These are phyloP conservation scores for Suhomyces panamericanus DNA, from an alignment of 1,139 yeast species.

Conservation along the genomic window DNA sequence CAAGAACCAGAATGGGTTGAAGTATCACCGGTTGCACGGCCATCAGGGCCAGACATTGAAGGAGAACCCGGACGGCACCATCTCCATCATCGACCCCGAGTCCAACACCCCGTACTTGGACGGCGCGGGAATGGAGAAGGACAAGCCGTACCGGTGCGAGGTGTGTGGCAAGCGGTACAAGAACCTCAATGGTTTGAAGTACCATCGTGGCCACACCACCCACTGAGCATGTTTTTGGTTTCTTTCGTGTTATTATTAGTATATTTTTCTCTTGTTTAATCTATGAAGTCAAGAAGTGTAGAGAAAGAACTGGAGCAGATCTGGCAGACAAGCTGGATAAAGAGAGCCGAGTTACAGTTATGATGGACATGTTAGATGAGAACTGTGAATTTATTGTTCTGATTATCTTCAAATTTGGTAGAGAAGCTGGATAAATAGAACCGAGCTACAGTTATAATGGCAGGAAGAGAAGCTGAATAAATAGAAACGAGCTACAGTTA, in stretches of 20 bases:
- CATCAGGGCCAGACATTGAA: constrained; percentile 93
- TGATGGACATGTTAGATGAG: too few relatives aligned
- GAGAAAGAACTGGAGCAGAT: too few relatives aligned
- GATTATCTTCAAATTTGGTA: too few relatives aligned
- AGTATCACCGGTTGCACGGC: constrained; percentile 94
- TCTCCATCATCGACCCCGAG: constrained; percentile 89
- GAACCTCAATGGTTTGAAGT: constrained; percentile 92
- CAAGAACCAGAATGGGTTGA: constrained; percentile 95
- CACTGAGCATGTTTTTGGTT: constrained; percentile 46
- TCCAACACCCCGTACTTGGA: constrained; percentile 89
- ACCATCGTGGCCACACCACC: constrained; percentile 96
- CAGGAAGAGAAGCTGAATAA: too few relatives aligned
- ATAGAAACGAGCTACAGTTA: too few relatives aligned
- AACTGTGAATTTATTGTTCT: too few relatives aligned
- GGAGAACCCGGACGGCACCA: constrained; percentile 91
- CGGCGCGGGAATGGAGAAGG: constrained; percentile 92
- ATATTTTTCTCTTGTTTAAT: constrained; percentile 1
- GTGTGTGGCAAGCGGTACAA: constrained; percentile 97
- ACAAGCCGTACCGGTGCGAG: constrained; percentile 97
- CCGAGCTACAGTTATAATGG: too few relatives aligned
- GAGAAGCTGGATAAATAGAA: too few relatives aligned
- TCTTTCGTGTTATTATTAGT: constrained; percentile 10
- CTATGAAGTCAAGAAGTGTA: neutral
- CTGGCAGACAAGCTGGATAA: too few relatives aligned
- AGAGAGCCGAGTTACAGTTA: too few relatives aligned